Conservation (phyloP, 371 early-diverging fungal species). For the Actinomucor elegans region DNA sequence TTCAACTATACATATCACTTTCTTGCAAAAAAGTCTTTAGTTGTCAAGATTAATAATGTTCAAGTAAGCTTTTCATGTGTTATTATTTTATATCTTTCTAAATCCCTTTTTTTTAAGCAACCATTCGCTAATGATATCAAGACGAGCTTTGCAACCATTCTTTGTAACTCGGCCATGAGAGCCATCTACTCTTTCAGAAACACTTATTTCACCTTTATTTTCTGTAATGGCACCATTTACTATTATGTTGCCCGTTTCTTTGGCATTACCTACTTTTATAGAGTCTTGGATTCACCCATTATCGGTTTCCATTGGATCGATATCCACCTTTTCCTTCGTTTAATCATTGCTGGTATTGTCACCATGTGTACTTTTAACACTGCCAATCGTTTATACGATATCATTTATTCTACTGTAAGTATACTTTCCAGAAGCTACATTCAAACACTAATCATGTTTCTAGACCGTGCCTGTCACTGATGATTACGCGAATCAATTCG, state of each 20-base stretch:
- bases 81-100: not conserved
- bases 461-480: slow-evolving; percentile 8
- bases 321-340: slow-evolving; percentile 39
- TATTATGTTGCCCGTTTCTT: slow-evolving; percentile 26
- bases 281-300: slow-evolving; percentile 45
- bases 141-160: slow-evolving; percentile 22
- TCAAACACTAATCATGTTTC: not conserved
- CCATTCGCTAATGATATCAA: slow-evolving; percentile 25
- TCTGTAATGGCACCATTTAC: slow-evolving; percentile 34
- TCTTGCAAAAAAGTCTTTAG: slow-evolving; percentile 25
- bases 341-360: slow-evolving; percentile 38
- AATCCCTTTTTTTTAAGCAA: slow-evolving; percentile 23
- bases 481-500: slow-evolving; percentile 13
- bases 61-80: slow-evolving; percentile 34
- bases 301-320: slow-evolving; percentile 44
- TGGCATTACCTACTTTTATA: slow-evolving; percentile 19
- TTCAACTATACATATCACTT: slow-evolving; percentile 27
- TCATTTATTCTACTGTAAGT: slow-evolving; percentile 21
- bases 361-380: slow-evolving; percentile 37
- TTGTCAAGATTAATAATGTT: slow-evolving; percentile 34
- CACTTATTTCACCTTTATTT: slow-evolving; percentile 23
- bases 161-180: slow-evolving; percentile 12
- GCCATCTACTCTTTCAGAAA: slow-evolving; percentile 18
- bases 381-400: slow-evolving; percentile 47
- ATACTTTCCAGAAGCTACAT: too few relatives aligned